Conservation (phyloP, 2,329 filamentous ascomycete species). For the Xenoacremonium recifei region DNA sequence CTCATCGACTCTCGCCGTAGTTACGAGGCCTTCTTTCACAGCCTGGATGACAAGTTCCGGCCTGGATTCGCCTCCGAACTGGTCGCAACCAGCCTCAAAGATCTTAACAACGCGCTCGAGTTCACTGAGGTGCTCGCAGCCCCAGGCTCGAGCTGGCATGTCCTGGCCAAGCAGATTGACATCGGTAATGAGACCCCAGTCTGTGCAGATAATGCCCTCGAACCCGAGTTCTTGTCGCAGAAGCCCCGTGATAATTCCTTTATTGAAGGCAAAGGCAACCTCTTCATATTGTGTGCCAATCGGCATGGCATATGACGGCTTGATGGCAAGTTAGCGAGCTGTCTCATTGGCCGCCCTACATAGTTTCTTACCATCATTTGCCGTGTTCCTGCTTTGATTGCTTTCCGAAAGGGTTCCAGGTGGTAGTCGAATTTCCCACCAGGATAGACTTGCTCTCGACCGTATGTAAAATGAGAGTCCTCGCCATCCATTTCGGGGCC, state of each 20-base stretch:
- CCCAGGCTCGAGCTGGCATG: constrained; percentile 50
- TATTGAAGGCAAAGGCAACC: constrained; percentile 52
- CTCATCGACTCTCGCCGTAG: too few species aligned
- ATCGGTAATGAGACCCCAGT: constrained; percentile 53
- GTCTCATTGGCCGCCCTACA: too few species aligned
- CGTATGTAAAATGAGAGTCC: too few species aligned
- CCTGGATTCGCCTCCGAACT: constrained; percentile 49
- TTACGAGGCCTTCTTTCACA: too few species aligned
- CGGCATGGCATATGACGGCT: too few species aligned
- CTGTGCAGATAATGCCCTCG: constrained; percentile 49
- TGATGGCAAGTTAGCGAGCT: too few species aligned
- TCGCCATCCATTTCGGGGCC: too few species aligned
- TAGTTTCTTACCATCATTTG: too few species aligned
- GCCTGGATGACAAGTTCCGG: constrained; percentile 47
- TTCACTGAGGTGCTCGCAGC: constrained; percentile 43
- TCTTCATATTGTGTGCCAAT: constrained; percentile 45
- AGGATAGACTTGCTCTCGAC: too few species aligned
- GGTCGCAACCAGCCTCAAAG: constrained; percentile 50
- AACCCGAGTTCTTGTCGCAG: constrained; percentile 47
- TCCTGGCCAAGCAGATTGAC: constrained; percentile 38
- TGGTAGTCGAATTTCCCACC: too few species aligned
- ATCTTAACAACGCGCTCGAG: constrained; percentile 41
- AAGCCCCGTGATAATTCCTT: constrained; percentile 47
- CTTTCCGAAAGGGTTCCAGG: too few species aligned
- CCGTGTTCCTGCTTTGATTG: too few species aligned